Conservation (phyloP, 2,329 filamentous ascomycete species). For the Colletotrichum agaves region DNA sequence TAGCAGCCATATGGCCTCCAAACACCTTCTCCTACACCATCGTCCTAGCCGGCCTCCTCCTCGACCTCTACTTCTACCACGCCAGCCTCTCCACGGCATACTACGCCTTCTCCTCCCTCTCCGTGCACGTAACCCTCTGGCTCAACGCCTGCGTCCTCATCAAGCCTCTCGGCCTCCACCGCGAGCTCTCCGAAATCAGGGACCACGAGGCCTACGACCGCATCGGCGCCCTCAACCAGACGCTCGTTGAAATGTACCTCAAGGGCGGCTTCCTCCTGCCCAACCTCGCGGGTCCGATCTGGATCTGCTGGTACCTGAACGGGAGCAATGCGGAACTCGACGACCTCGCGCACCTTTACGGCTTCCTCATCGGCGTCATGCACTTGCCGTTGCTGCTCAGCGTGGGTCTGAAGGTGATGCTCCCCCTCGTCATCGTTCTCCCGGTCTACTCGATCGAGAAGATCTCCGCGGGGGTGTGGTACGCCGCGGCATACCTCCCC, state of each 20-base stretch:
- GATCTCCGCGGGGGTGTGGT: background rate
- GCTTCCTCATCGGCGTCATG: constrained; percentile 22
- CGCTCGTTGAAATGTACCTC: constrained; percentile 27
- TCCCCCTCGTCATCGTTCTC: background rate
- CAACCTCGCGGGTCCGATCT: constrained; percentile 24
- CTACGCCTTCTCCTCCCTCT: constrained; percentile 10
- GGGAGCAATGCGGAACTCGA: background rate
- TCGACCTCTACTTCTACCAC: constrained; percentile 24
- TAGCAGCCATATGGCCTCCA: too few relatives aligned
- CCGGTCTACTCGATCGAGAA: background rate
- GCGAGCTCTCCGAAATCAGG: background rate
- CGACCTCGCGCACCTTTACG: constrained; percentile 23
- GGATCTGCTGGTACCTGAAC: background rate
- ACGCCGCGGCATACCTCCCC: background rate
- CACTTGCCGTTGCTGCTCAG: constrained; percentile 13
- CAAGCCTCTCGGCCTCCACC: background rate
- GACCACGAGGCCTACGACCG: background rate
- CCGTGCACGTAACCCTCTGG: constrained; percentile 10
- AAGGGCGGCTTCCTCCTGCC: constrained; percentile 21
- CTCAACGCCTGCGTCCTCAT: constrained; percentile 15
- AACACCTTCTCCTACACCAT: background rate
- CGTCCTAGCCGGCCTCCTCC: background rate
- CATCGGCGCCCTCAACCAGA: constrained; percentile 1
- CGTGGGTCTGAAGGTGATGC: background rate
- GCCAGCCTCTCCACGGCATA: constrained; percentile 15